Evolutionary conservation across 2,329 filamentous ascomycete genomes (phyloP).

Genomic region (Penicillium sp.): DNA sequence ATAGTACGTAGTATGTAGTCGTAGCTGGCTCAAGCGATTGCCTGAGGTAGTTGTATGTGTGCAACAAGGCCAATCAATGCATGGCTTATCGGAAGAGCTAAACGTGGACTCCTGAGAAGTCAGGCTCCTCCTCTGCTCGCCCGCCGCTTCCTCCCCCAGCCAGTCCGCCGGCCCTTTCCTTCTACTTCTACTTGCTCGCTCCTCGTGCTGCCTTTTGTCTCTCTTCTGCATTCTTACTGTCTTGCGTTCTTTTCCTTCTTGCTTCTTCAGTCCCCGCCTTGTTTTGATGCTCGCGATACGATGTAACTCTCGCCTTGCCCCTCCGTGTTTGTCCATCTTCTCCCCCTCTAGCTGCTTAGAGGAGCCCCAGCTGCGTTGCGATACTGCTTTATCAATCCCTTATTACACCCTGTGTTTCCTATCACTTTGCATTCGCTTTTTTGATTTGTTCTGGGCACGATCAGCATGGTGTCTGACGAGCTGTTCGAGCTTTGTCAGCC

Average conservation of each 20-base stretch:
- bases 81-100: no score
- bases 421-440: background rate
- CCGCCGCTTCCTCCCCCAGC: background rate
- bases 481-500: slow-evolving; percentile 85
- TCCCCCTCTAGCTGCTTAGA: slow-evolving; percentile 7
- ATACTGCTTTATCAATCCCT: background rate
- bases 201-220: background rate
- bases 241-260: background rate
- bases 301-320: slow-evolving; percentile 14
- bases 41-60: no score
- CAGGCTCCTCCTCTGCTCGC: background rate
- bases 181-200: background rate
- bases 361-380: background rate
- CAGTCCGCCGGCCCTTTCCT: background rate
- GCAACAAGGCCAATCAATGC: no score
- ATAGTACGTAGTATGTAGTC: no score
- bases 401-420: background rate
- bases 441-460: background rate
- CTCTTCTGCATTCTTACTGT: background rate
- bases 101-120: background rate
- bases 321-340: slow-evolving; percentile 8
- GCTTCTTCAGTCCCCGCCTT: background rate
- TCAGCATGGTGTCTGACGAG: slow-evolving; percentile 77
- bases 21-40: no score
- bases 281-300: slow-evolving; percentile 5